Evolutionary conservation across 2,329 filamentous ascomycete species (phyloP).

Genomic region (Neospermospora avenae): DNA sequence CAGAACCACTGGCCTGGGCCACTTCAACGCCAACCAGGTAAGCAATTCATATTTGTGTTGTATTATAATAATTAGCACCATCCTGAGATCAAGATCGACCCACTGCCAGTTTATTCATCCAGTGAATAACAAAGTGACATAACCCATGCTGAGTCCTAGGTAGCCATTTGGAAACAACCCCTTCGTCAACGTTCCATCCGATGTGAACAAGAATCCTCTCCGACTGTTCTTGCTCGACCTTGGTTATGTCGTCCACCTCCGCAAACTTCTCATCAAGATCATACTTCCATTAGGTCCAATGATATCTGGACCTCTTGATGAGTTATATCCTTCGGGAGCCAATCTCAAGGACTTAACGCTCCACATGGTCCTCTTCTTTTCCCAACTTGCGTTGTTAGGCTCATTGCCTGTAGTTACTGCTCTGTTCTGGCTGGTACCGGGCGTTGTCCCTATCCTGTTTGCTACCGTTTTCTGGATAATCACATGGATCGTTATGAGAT

Average conservation of each 20-base stretch:
- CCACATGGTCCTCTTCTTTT: constrained; percentile 54
- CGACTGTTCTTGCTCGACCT: constrained; percentile 40
- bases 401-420: constrained; percentile 43
- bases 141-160: no score
- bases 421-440: constrained; percentile 42
- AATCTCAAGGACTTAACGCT: constrained; percentile 57
- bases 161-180: constrained; percentile 19
- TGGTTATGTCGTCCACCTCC: constrained; percentile 35
- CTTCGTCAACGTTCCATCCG: constrained; percentile 17
- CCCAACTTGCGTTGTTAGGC: constrained; percentile 58
- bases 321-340: constrained; percentile 55
- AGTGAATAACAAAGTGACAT: no score
- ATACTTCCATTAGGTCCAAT: constrained; percentile 53
- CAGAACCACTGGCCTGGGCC: constrained; percentile 6
- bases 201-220: constrained; percentile 32
- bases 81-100: no score
- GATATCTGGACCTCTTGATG: constrained; percentile 56
- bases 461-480: constrained; percentile 45
- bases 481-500: constrained; percentile 49
- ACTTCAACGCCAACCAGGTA: constrained; percentile 13
- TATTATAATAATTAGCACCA: no score
- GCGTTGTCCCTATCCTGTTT: constrained; percentile 42
- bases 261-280: constrained; percentile 51
- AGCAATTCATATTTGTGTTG: no score
- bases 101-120: no score